Percentiles rank a stretch among this genome's conserved stretches.
Conservation (phyloP, 306 rosid species). For the Leucaena leucocephala region DNA sequence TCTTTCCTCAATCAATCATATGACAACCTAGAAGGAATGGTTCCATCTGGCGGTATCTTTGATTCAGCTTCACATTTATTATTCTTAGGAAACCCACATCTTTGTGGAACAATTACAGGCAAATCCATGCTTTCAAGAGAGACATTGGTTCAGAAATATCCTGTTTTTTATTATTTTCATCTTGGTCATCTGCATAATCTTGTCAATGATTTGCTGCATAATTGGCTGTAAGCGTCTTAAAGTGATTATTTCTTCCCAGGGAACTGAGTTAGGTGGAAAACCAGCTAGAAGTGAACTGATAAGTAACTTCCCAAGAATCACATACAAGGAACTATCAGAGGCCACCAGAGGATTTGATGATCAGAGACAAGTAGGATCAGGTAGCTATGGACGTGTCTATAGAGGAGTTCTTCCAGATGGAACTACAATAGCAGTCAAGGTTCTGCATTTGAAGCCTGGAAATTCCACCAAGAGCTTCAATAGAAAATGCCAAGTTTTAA, state of each 20-base stretch:
- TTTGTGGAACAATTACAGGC: constrained; percentile 51
- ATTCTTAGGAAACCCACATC: constrained; percentile 50
- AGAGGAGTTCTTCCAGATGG: constrained; percentile 64
- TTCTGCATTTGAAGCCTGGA: constrained; percentile 61
- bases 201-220: constrained; percentile 53
- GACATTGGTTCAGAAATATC: constrained; percentile 38
- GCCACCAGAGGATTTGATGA: constrained; percentile 68
- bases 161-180: constrained; percentile 43
- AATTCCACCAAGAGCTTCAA: constrained; percentile 64
- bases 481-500: constrained; percentile 72
- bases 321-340: constrained; percentile 63
- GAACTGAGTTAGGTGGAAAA: constrained; percentile 29
- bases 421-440: constrained; percentile 65
- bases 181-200: constrained; percentile 46
- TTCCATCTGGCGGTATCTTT: constrained; percentile 69
- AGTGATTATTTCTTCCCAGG: constrained; percentile 39
- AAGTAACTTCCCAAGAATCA: constrained; percentile 64
- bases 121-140: constrained; percentile 44
- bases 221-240: constrained; percentile 46
- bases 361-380: constrained; percentile 59
- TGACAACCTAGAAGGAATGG: constrained; percentile 61
- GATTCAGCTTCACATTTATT: constrained; percentile 46
- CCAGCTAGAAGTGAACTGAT: constrained; percentile 49
- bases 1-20: constrained; percentile 56
- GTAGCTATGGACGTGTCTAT: constrained; percentile 67